Base-by-base conservation (phyloP, 208 protist genomes). In the Leishmania aethiopica region DNA sequence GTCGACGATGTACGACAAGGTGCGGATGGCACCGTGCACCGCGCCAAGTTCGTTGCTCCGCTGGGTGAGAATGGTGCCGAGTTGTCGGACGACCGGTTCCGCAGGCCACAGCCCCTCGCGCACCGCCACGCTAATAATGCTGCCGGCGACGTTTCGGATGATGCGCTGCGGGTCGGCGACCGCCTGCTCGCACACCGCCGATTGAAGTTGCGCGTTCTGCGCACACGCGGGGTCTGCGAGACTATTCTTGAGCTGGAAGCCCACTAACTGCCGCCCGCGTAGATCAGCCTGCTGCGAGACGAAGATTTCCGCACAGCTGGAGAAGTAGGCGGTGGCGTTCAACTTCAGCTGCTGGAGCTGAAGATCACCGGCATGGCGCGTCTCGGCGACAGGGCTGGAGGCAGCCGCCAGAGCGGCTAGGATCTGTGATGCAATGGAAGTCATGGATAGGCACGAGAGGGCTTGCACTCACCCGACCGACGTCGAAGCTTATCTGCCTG, bases 241-340 rank as follows among this genome's bases (percentile, higher is more conserved):
- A 73, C 89, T 86, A 67, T 96, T 96, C 86, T 96, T 96, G 45
- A 97, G 74, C 80, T 96, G 81, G 37, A 92, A 93, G 28, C 93
- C 93, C 1, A 89, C 91, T 47, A 95, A 85, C 75, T 94, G 90
- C 3, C 93, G 73, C 5, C 90, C 91, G 15, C 80, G 82, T 8
- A 87, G 86, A 51, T 87, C 81, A 0, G 90, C 86, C n/a, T 66
- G 51, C 13, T 85, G 74, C 15, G 83, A 81, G 37, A 91, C 89
- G 47, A 97, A 80, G 42, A 97, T 83, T 71, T 92, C 87, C 0
- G 90, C 89, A 42, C 93, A 97, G 66, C 83, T 85, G 55, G 84
- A 78, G 75, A 95, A 96, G 84, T 92, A 97, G 49, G 81, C 59
- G 40, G 77, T 66, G 4, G 91, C 79, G 67, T 96, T 80, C 25